Conservation (phyloP, 805 yeast species). For the Hanseniaspora pseudoguilliermondii region DNA sequence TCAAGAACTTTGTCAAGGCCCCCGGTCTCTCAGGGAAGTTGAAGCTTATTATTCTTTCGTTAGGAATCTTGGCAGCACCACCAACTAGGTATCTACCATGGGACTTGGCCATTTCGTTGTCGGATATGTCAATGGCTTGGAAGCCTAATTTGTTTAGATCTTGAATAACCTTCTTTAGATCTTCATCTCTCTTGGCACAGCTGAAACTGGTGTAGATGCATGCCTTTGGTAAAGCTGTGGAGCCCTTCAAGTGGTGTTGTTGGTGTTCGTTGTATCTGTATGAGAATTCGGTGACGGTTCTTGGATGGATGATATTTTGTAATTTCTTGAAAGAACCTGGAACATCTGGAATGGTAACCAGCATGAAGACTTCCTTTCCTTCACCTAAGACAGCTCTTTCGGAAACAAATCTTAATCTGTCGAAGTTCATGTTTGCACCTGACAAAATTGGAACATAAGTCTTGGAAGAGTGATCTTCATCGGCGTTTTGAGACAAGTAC, state of each 20-base stretch:
- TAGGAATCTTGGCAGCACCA: constrained; percentile 59
- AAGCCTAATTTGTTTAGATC: constrained; percentile 53
- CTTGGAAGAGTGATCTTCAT: constrained; percentile 52
- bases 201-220: constrained; percentile 79
- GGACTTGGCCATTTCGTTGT: constrained; percentile 86
- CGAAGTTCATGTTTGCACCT: constrained; percentile 98
- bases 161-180: constrained; percentile 50
- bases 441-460: constrained; percentile 76
- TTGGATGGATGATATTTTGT: constrained; percentile 68
- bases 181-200: constrained; percentile 63
- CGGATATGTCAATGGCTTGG: constrained; percentile 70
- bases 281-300: constrained; percentile 87
- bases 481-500: constrained; percentile 56
- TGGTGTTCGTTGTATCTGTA: constrained; percentile 53
- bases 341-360: constrained; percentile 78
- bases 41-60: constrained; percentile 70
- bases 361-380: constrained; percentile 87
- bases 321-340: constrained; percentile 82
- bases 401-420: constrained; percentile 84
- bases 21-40: constrained; percentile 98
- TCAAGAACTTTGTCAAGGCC: constrained; percentile 71
- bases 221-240: constrained; percentile 40
- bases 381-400: constrained; percentile 98
- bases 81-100: constrained; percentile 96
- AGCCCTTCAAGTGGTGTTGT: constrained; percentile 19